Conservation (phyloP, 2,329 filamentous ascomycete genomes). For the Epichloe hybrida region DNA sequence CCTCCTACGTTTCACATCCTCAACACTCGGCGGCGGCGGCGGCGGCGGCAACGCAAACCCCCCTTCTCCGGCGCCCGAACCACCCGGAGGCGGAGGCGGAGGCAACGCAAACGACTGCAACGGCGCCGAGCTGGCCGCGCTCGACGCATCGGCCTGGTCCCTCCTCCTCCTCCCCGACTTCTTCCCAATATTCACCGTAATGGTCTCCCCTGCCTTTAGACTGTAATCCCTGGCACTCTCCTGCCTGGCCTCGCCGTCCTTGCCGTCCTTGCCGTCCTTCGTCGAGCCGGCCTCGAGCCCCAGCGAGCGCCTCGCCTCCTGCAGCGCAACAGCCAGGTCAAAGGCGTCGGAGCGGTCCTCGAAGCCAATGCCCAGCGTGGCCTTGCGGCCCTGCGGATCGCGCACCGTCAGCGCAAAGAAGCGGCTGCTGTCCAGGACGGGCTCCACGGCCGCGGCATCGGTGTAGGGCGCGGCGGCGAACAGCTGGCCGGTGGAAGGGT, state of each 20-base stretch:
- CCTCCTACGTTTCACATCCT: slow-evolving; percentile 46
- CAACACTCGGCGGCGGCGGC: slow-evolving; percentile 53
- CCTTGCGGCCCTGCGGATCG: slow-evolving; percentile 61
- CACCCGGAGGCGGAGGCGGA: slow-evolving; percentile 48
- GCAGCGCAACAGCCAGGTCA: slow-evolving; percentile 68
- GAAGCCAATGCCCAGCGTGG: slow-evolving; percentile 72
- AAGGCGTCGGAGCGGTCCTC: slow-evolving; percentile 79
- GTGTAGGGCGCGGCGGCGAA: slow-evolving; percentile 79
- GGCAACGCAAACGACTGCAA: slow-evolving; percentile 51
- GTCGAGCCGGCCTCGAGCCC: slow-evolving; percentile 36
- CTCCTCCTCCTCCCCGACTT: slow-evolving; percentile 34
- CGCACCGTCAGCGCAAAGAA: slow-evolving; percentile 79
- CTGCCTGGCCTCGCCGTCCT: slow-evolving; percentile 22
- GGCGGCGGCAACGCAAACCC: slow-evolving; percentile 50
- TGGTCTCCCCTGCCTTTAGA: slow-evolving; percentile 80
- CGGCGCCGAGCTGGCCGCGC: slow-evolving; percentile 14
- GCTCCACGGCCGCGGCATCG: slow-evolving; percentile 51
- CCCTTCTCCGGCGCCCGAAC: slow-evolving; percentile 19
- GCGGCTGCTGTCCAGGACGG: slow-evolving; percentile 63
- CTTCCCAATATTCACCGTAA: slow-evolving; percentile 61
- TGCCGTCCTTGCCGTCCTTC: background rate
- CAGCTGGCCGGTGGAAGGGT: slow-evolving; percentile 55
- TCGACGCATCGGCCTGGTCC: slow-evolving; percentile 9
- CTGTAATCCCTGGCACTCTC: slow-evolving; percentile 53
- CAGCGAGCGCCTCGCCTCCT: slow-evolving; percentile 61